Base-by-base conservation (phyloP, 225 moss, liverwort and hornwort species). In the Physcomitrium patens region DNA sequence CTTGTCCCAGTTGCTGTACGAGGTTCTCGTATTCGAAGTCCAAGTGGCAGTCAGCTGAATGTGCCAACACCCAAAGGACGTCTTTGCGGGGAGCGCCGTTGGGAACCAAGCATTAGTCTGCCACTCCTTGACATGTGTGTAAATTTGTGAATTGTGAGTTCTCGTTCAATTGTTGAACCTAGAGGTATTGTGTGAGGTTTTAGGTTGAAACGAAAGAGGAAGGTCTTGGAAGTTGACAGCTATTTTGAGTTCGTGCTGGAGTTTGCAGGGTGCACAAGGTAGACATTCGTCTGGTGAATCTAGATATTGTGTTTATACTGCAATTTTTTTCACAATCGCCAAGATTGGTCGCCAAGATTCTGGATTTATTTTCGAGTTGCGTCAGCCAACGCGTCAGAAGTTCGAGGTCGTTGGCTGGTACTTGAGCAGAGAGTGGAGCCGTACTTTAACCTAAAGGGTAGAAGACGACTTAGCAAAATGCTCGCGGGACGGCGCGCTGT, bases 401-500 rank as follows among this genome's bases (percentile, higher is more conserved):
- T 53, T 73, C 22, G 63, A 53, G 53, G 15, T 52, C 5, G 31
- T 37, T 43, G 17, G 49, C 27, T 1, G 61, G 41, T 24, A 26
- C n/a, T 53, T 53, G 3, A 16, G 24, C 7, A 13, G 9, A 72
- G 51, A 55, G 54, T 55, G 19, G 2, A 14, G 41, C 15, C 50
- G 60, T 17, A 8, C 1, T 24, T 69, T 44, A 49, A 65, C 59
- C 59, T 73, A 42, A 20, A 41, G 20, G 23, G 1, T 3, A 7
- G 43, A 17, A 37, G 18, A 7, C 15, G 55, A 43, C 5, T 18
- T 8, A 28, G 63, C 16, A 74, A 16, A 44, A 87, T 84, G 86
- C 78, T 63, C 62, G 44, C 62, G 24, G 73, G 76, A 54, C 70
- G 78, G 70, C 78, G 83, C 24, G n/a, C 66, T 63, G 83, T 76